Conservation (phyloP, 1,284 basidiomycete species). For the Vanrija sp. region DNA sequence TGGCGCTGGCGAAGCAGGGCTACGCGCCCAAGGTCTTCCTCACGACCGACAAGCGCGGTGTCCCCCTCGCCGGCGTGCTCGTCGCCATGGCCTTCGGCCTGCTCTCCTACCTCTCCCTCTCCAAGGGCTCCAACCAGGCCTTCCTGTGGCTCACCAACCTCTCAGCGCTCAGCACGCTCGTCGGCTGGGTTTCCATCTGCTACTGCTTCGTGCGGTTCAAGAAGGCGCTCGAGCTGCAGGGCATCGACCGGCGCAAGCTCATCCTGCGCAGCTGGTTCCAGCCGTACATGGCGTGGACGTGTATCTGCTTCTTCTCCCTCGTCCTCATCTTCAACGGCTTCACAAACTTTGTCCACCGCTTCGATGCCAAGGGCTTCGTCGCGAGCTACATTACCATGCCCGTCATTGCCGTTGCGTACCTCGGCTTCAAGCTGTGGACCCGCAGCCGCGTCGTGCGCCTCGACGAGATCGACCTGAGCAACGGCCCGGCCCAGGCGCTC, state of each 20-base stretch:
- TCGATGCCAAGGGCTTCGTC: slow-evolving; percentile 16
- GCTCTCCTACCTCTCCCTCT: slow-evolving; percentile 56
- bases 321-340: slow-evolving; percentile 18
- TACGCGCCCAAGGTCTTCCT: slow-evolving; percentile 69
- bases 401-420: slow-evolving; percentile 1
- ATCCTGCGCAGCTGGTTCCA: slow-evolving; percentile 59
- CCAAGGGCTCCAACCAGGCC: slow-evolving; percentile 58
- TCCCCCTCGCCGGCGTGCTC: slow-evolving; percentile 60
- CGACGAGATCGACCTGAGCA: slow-evolving; percentile 14
- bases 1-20: slow-evolving; percentile 54
- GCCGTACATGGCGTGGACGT: slow-evolving; percentile 14
- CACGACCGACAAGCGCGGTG: slow-evolving; percentile 58
- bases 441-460: slow-evolving; percentile 2
- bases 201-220: slow-evolving; percentile 73
- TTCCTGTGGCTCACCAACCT: slow-evolving; percentile 72
- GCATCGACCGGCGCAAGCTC: slow-evolving; percentile 54
- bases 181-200: slow-evolving; percentile 78
- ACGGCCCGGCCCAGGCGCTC: slow-evolving; percentile 10
- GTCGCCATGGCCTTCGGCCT: slow-evolving; percentile 62
- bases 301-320: slow-evolving; percentile 12
- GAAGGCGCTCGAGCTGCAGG: slow-evolving; percentile 65
- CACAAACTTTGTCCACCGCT: slow-evolving; percentile 4
- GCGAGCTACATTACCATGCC: slow-evolving; percentile 9
- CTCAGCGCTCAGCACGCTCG: slow-evolving; percentile 47
- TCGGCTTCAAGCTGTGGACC: slow-evolving; percentile 1